These are phyloP conservation scores for Yamadazyma friedrichii DNA, from an alignment of 1,139 yeast species.

Conservation along the genomic window DNA sequence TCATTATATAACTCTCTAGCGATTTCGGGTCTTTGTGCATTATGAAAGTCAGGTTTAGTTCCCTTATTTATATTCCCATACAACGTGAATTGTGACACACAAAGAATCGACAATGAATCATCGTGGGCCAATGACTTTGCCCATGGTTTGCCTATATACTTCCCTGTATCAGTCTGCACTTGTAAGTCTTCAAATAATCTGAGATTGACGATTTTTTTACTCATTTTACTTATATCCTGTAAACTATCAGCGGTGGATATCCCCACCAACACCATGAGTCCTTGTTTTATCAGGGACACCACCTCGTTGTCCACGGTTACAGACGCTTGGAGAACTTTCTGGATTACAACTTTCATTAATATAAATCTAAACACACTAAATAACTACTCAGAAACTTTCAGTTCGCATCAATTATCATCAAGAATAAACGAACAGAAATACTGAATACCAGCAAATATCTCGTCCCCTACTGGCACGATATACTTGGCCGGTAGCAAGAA, in stretches of 20 bases:
- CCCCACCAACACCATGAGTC: constrained; percentile 81
- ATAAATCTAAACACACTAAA: not conserved
- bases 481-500: constrained; percentile 71
- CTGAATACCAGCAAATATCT: constrained; percentile 64
- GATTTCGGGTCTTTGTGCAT: constrained; percentile 77
- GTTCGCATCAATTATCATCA: constrained; percentile 23
- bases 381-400: not conserved
- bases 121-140: constrained; percentile 34
- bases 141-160: constrained; percentile 64
- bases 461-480: constrained; percentile 76
- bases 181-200: constrained; percentile 67
- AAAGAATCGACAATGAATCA: constrained; percentile 33
- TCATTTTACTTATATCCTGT: constrained; percentile 67
- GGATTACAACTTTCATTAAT: constrained; percentile 82
- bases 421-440: constrained; percentile 70
- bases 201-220: constrained; percentile 63
- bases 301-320: constrained; percentile 74
- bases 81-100: constrained; percentile 87
- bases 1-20: constrained; percentile 68
- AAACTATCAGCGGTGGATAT: constrained; percentile 72
- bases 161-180: constrained; percentile 28
- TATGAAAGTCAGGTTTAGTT: constrained; percentile 89
- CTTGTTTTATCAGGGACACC: constrained; percentile 70
- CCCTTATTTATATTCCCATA: constrained; percentile 85
- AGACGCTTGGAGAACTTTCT: constrained; percentile 81